Base-by-base conservation (phyloP, 1,284 basidiomycete genomes). In the Leccinum angustisporum region DNA sequence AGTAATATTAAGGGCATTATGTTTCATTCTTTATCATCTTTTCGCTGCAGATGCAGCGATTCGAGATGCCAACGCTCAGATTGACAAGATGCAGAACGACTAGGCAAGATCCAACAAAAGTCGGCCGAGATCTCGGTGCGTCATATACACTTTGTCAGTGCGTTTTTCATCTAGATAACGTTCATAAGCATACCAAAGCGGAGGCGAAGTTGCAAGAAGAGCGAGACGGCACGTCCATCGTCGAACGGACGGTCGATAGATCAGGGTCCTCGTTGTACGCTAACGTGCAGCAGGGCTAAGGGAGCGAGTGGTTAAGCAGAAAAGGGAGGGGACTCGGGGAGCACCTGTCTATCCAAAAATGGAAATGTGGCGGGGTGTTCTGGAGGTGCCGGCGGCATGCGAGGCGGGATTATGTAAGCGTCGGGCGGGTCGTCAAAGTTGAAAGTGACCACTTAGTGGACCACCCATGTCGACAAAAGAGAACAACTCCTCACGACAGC, bases 201-300 rank as follows among this genome's bases (percentile, higher is more conserved):
- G 90, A 95, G 62, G 79, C 78, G 6, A 89, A 86, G 68, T 84
- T 98, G 16, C 82, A 86, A 63, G 87, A 92, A 64, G 96, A 98
- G 74, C 87, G 94, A 53, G 95, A 98, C 72, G 95, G 95, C 5
- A 97, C 95, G 5, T 93, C 90, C 57, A 83, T 97, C 54, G 94
- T 97, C 38, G 94, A 97, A 72, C 79, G 90, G 59, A 91, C 90
- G 1, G 86, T 79, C 8, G 84, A 88, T 66, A 76, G 88, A 65
- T 86, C 86, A 14, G 77, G 78, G 13, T 80, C 80, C 8, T 61
- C 75, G 18, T 56, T 84, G 61, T 84, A 76, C 40, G 66, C 63
- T 46, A 65, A 43, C 27, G 61, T 57, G 34, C 67, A 67, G 27
- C 63, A 64, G 46, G 63, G 36, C 36, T 38, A 38, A 38, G 36